Evolutionary conservation across 768 basidiomycete species (phyloP).

Genomic region (Amanita phalloides): DNA sequence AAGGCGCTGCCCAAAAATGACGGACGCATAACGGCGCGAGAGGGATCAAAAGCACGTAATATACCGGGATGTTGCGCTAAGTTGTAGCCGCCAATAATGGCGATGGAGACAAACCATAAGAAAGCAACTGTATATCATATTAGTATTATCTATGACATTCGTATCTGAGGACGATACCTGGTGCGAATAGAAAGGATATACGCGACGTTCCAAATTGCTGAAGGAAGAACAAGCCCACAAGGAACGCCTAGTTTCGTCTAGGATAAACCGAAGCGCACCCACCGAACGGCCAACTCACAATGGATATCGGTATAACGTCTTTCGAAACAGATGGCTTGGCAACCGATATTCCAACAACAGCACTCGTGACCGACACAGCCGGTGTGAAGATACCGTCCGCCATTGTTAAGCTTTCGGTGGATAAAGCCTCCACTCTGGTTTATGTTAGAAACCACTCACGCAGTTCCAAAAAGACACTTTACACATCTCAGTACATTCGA

Average conservation of each 20-base stretch:
- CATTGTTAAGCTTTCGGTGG: constrained; percentile 38
- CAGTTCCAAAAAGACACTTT: constrained; percentile 51
- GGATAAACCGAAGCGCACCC: not conserved
- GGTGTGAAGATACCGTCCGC: constrained; percentile 62
- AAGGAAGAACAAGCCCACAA: constrained; percentile 45
- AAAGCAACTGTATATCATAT: constrained; percentile 22
- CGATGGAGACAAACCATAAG: constrained; percentile 45
- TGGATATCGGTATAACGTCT: constrained; percentile 47
- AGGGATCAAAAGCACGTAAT: constrained; percentile 59
- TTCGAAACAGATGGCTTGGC: constrained; percentile 36
- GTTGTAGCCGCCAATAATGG: constrained; percentile 45
- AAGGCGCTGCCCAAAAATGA: not conserved
- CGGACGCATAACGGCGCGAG: constrained; percentile 51
- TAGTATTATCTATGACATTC: constrained; percentile 13
- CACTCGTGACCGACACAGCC: constrained; percentile 58
- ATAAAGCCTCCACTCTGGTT: not conserved
- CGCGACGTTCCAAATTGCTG: constrained; percentile 51
- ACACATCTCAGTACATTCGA: not conserved
- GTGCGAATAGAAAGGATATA: constrained; percentile 44
- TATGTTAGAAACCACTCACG: constrained; percentile 14
- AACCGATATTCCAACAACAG: constrained; percentile 55
- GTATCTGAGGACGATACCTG: constrained; percentile 22
- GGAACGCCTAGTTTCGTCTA: constrained; percentile 30
- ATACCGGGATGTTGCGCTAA: constrained; percentile 43
- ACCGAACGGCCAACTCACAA: constrained; percentile 23